A percentile compares a stretch with the other conserved stretches of the same genome.
These are phyloP conservation scores for Penicillium taxi DNA, from an alignment of 495 filamentous ascomycete species.

Conservation along the genomic window DNA sequence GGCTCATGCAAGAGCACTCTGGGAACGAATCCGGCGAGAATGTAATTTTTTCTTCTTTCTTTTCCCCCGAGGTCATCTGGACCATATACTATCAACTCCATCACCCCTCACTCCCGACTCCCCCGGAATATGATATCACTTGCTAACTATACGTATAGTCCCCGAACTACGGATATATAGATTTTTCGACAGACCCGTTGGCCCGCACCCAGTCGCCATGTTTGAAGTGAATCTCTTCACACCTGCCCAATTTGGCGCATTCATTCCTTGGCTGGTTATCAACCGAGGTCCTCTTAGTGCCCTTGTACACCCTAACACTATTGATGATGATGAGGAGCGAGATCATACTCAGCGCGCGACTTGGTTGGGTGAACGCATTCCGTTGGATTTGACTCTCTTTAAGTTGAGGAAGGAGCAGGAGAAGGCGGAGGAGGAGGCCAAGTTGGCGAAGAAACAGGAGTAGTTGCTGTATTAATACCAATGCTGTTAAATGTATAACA, in stretches of 20 bases:
- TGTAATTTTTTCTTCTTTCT: constrained; percentile 43
- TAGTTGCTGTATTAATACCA: constrained; percentile 2
- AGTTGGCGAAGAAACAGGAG: constrained; percentile 3
- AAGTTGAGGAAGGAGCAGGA: constrained; percentile 31
- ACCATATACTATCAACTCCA: no score
- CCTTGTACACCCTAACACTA: constrained; percentile 76
- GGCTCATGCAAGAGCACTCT: constrained; percentile 60
- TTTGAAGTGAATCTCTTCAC: constrained; percentile 85
- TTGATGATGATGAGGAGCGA: constrained; percentile 43
- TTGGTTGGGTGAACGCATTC: constrained; percentile 72
- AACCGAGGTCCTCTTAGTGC: constrained; percentile 74
- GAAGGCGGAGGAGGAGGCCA: constrained; percentile 16
- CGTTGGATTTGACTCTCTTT: constrained; percentile 60
- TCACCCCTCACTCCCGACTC: no score
- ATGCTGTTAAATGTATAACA: no score
- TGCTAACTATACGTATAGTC: constrained; percentile 37
- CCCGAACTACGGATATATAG: constrained; percentile 79
- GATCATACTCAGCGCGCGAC: constrained; percentile 74
- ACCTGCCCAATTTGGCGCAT: constrained; percentile 80
- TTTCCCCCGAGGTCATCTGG: no score
- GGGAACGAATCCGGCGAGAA: constrained; percentile 71
- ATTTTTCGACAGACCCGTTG: constrained; percentile 68
- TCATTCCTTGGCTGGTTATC: constrained; percentile 76
- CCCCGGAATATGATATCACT: no score
- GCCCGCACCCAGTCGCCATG: constrained; percentile 81